phyloP scores from a whole-genome alignment of 129 eudicot genomes.

The Sambucus nigra region DNA sequence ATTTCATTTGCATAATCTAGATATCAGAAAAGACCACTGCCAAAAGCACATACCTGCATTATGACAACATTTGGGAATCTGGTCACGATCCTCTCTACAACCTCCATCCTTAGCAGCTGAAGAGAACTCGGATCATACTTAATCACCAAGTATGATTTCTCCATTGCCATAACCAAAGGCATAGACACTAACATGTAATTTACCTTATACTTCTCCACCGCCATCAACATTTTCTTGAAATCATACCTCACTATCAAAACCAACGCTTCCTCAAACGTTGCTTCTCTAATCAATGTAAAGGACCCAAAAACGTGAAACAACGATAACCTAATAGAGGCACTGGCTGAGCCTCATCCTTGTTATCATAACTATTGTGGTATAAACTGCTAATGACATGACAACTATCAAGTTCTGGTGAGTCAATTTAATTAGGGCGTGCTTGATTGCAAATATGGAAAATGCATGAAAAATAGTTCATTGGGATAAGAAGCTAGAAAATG shows the following conservation, averaged over 20 bases:
- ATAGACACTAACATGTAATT: constrained; percentile 83
- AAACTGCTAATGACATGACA: constrained; percentile 19
- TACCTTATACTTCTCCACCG: constrained; percentile 75
- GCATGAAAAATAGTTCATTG: too few relatives aligned
- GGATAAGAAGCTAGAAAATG: too few relatives aligned
- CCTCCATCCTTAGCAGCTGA: constrained; percentile 50
- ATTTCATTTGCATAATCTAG: too few relatives aligned
- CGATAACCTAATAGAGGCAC: constrained; percentile 56
- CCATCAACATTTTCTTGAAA: constrained; percentile 59
- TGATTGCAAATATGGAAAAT: too few relatives aligned
- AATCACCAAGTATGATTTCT: constrained; percentile 48
- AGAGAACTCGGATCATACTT: constrained; percentile 71
- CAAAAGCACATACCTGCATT: constrained; percentile 41
- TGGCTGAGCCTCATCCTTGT: constrained; percentile 15
- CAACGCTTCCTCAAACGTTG: constrained; percentile 47
- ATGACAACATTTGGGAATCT: constrained; percentile 55
- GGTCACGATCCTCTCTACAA: constrained; percentile 38
- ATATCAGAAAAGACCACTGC: too few relatives aligned
- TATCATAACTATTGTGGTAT: constrained; percentile 5
- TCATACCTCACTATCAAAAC: constrained; percentile 72
- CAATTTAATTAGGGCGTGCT: constrained; percentile 59
- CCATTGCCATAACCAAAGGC: constrained; percentile 83
- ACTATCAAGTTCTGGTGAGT: constrained; percentile 69
- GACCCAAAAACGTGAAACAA: constrained; percentile 90
- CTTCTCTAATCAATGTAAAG: constrained; percentile 57